Conservation (phyloP, 2,329 filamentous ascomycete genomes). For the Xylaria sp. region DNA sequence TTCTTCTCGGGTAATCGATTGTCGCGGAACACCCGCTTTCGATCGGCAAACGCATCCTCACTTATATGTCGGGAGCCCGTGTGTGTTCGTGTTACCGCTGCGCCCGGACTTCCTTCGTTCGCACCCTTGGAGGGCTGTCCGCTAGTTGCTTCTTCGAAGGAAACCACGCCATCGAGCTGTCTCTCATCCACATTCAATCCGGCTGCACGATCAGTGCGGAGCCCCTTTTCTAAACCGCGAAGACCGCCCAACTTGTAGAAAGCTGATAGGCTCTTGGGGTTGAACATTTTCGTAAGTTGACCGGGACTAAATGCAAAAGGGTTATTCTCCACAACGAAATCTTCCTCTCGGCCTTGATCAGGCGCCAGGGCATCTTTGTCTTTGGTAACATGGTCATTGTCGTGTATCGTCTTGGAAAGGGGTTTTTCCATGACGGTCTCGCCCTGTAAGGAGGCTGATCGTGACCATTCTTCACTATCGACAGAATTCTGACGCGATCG, state of each 20-base stretch:
- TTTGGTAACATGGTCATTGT: constrained; percentile 54
- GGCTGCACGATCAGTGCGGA: constrained; percentile 64
- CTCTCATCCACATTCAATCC: constrained; percentile 76
- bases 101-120: constrained; percentile 30
- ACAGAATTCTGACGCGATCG: constrained; percentile 64
- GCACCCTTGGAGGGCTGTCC: constrained; percentile 32
- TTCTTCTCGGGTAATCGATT: constrained; percentile 71
- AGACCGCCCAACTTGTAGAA: constrained; percentile 78
- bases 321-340: constrained; percentile 72
- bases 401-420: constrained; percentile 32
- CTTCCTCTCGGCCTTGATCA: constrained; percentile 68
- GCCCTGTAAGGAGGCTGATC: constrained; percentile 48
- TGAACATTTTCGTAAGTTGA: constrained; percentile 79
- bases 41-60: constrained; percentile 49
- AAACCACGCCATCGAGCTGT: constrained; percentile 56
- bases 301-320: constrained; percentile 82
- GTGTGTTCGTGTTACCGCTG: constrained; percentile 18
- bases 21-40: constrained; percentile 65
- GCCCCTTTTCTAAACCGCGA: constrained; percentile 69
- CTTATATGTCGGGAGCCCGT: constrained; percentile 17
- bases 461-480: constrained; percentile 59
- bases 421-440: constrained; percentile 51
- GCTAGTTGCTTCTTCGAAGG: constrained; percentile 64
- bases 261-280: constrained; percentile 79
- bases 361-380: constrained; percentile 67